These are phyloP conservation scores for Leucogyrophana mollusca DNA, from an alignment of 768 basidiomycete genomes.

Conservation along the genomic window DNA sequence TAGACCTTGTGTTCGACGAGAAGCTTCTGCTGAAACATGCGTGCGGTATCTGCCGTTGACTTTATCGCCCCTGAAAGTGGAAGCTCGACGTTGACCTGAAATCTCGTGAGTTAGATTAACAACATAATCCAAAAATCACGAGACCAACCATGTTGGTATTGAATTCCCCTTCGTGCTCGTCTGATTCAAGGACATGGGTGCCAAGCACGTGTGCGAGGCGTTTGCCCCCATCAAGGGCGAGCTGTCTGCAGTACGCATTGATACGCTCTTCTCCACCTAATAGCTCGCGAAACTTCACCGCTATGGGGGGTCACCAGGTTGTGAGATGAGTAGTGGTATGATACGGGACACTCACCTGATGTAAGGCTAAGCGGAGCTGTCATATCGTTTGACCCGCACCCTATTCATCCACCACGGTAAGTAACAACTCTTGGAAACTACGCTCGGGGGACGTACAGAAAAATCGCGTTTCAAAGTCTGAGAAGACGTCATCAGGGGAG, in stretches of 20 bases:
- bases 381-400: too few species aligned
- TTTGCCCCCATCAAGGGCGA: constrained; percentile 61
- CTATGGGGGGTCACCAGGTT: constrained; percentile 28
- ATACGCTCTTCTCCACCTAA: constrained; percentile 71
- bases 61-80: constrained; percentile 16
- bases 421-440: too few species aligned
- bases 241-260: constrained; percentile 56
- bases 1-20: constrained; percentile 28
- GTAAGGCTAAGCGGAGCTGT: too few species aligned
- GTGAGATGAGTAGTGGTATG: background rate
- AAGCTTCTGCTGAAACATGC: constrained; percentile 19
- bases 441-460: too few species aligned
- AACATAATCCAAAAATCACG: too few species aligned
- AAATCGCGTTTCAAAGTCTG: too few species aligned
- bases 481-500: too few species aligned
- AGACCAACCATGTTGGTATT: constrained; percentile 57
- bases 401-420: too few species aligned
- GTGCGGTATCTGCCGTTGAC: constrained; percentile 6
- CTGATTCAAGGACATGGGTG: constrained; percentile 52
- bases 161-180: constrained; percentile 68
- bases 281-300: constrained; percentile 60
- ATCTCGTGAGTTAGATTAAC: too few species aligned
- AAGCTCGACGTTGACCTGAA: constrained; percentile 30
- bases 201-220: constrained; percentile 55
- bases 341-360: background rate